Evolutionary conservation across 805 yeast species (phyloP).

Genomic region (Ogataea pilisensis): DNA sequence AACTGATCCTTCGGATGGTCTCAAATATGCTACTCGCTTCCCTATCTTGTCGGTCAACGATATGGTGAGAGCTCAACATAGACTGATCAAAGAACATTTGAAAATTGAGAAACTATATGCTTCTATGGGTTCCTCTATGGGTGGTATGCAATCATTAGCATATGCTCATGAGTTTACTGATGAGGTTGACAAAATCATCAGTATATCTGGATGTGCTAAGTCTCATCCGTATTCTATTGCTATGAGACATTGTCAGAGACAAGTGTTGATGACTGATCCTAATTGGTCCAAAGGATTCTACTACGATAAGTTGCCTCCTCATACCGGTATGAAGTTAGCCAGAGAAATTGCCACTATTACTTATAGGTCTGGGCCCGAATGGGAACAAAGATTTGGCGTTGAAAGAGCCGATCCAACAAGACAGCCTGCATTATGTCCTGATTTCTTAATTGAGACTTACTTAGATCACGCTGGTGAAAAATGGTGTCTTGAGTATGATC

Average conservation of each 20-base stretch:
- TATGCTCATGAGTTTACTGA: slow-evolving; percentile 81
- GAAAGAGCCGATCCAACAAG: slow-evolving; percentile 75
- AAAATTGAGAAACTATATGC: slow-evolving; percentile 67
- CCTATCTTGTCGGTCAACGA: slow-evolving; percentile 84
- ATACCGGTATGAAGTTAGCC: slow-evolving; percentile 91
- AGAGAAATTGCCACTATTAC: slow-evolving; percentile 93
- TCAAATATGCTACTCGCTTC: slow-evolving; percentile 78
- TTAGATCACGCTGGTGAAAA: slow-evolving; percentile 94
- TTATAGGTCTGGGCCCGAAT: slow-evolving; percentile 93
- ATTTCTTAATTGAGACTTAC: slow-evolving; percentile 87
- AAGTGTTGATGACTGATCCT: slow-evolving; percentile 90
- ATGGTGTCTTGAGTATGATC: slow-evolving; percentile 86
- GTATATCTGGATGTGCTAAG: slow-evolving; percentile 90
- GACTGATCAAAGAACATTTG: slow-evolving; percentile 58
- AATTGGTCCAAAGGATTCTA: slow-evolving; percentile 92
- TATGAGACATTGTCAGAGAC: slow-evolving; percentile 88
- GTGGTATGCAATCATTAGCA: slow-evolving; percentile 97
- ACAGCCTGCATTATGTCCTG: slow-evolving; percentile 89
- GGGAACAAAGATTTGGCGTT: slow-evolving; percentile 91
- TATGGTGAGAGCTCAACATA: slow-evolving; percentile 85
- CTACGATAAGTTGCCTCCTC: slow-evolving; percentile 73
- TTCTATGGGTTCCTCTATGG: slow-evolving; percentile 89
- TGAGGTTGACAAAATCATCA: slow-evolving; percentile 64
- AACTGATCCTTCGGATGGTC: slow-evolving; percentile 60
- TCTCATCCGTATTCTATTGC: slow-evolving; percentile 95